Evolutionary conservation across 129 eudicot species (phyloP).

Genomic region (Tagetes erecta): DNA sequence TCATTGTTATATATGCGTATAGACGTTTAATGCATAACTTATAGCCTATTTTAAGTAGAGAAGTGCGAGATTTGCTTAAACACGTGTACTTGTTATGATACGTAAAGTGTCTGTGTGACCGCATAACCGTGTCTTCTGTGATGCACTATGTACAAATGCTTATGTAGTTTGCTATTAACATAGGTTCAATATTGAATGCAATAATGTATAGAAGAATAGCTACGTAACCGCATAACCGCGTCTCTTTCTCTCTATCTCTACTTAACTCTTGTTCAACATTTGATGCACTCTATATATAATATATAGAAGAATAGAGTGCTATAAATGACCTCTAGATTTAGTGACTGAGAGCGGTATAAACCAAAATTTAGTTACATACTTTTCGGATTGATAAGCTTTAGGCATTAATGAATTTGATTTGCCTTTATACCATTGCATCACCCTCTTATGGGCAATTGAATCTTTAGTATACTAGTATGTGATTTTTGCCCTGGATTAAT

Average conservation of each 20-base stretch:
- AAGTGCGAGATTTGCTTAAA: too few species aligned
- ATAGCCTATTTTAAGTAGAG: too few species aligned
- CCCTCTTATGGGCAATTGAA: background rate
- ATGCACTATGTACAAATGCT: background rate
- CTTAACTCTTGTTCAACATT: too few species aligned
- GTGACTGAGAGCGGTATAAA: background rate
- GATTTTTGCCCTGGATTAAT: background rate
- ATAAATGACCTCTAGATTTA: background rate
- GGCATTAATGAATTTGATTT: background rate
- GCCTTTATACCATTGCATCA: background rate
- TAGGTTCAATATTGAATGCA: background rate
- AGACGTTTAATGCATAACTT: too few species aligned
- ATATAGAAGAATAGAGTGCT: background rate
- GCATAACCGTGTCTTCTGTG: background rate
- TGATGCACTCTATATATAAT: background rate
- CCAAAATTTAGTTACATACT: background rate
- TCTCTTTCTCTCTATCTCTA: too few species aligned
- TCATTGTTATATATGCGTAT: background rate
- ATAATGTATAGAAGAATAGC: too few species aligned
- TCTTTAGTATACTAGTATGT: background rate
- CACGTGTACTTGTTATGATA: background rate
- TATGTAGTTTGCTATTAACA: background rate
- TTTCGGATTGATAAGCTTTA: background rate
- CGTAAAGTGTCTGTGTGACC: background rate
- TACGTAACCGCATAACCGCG: too few species aligned